Conservation (phyloP, 495 filamentous ascomycete species). For the Neurospora sp. region DNA sequence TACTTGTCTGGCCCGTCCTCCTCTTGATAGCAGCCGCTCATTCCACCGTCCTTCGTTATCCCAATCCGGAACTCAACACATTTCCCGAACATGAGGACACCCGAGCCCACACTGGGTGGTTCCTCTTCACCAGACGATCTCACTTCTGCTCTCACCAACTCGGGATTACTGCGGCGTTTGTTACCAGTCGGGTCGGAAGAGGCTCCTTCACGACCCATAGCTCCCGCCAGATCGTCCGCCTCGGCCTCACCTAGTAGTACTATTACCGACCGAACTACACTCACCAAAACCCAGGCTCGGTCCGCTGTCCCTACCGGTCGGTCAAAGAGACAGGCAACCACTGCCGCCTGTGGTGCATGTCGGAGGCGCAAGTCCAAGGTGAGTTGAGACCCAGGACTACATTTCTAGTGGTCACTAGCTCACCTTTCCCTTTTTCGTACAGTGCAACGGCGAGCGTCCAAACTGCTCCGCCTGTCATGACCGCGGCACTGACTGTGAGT, state of each 20-base stretch:
- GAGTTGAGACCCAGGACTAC: not conserved
- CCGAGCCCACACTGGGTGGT: not conserved
- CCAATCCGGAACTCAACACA: not conserved
- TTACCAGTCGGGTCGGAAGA: not conserved
- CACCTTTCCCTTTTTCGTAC: not conserved
- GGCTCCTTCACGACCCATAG: not conserved
- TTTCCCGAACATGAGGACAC: not conserved
- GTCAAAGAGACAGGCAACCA: slow-evolving; percentile 31
- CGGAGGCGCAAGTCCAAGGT: slow-evolving; percentile 48
- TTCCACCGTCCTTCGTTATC: not conserved
- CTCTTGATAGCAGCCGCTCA: not conserved
- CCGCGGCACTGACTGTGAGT: slow-evolving; percentile 25
- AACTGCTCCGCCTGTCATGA: slow-evolving; percentile 26
- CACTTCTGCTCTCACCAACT: not conserved
- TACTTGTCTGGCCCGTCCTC: not conserved
- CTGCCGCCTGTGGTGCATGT: slow-evolving; percentile 45
- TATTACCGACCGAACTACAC: not conserved
- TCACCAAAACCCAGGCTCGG: not conserved
- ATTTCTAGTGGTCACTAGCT: not conserved
- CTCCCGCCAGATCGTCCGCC: not conserved
- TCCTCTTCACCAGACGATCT: not conserved
- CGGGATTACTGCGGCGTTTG: not conserved
- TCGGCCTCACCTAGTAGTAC: not conserved
- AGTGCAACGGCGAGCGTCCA: slow-evolving; percentile 32
- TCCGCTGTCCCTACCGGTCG: slow-evolving; percentile 1